phyloP scores from a whole-genome alignment of 2,329 filamentous ascomycete species.

The Neobulgaria alba region DNA sequence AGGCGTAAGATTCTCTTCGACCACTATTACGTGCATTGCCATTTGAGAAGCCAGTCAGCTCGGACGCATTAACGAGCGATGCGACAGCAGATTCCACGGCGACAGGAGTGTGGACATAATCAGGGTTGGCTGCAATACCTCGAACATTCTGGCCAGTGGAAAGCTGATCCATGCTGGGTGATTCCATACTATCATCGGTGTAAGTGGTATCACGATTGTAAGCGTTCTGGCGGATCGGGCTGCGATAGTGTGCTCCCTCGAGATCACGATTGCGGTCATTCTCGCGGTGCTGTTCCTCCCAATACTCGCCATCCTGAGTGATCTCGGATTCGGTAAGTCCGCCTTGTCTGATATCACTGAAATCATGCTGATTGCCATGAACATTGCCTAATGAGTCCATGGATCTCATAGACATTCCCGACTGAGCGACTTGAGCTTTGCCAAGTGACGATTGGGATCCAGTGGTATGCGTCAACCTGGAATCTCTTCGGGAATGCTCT shows the following conservation, averaged over 20 bases:
- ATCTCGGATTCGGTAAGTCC: conserved; percentile 36
- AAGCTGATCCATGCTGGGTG: conserved; percentile 47
- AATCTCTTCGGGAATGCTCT: conserved; percentile 46
- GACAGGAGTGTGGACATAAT: conserved; percentile 62
- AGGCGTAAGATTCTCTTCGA: conserved; percentile 26
- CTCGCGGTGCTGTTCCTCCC: conserved; percentile 29
- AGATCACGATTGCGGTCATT: conserved; percentile 37
- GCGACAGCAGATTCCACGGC: conserved; percentile 86
- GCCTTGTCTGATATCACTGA: conserved; percentile 26
- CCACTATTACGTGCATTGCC: conserved; percentile 32
- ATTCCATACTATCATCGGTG: conserved; percentile 48
- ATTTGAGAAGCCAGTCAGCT: conserved; percentile 53
- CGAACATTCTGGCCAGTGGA: conserved; percentile 62
- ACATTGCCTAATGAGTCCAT: conserved; percentile 24
- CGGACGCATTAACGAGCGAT: conserved; percentile 72
- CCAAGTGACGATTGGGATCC: conserved; percentile 56
- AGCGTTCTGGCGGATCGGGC: conserved; percentile 46
- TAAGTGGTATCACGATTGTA: conserved; percentile 43
- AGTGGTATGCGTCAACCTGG: conserved; percentile 39
- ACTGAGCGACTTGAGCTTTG: conserved; percentile 42
- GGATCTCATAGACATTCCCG: conserved; percentile 46
- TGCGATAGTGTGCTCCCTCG: conserved; percentile 52
- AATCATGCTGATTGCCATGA: conserved; percentile 26
- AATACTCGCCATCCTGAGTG: conserved; percentile 32
- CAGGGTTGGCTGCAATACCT: conserved; percentile 62